These are phyloP conservation scores for Epichloe coenophiala DNA, from an alignment of 2,329 filamentous ascomycete species.

Conservation along the genomic window DNA sequence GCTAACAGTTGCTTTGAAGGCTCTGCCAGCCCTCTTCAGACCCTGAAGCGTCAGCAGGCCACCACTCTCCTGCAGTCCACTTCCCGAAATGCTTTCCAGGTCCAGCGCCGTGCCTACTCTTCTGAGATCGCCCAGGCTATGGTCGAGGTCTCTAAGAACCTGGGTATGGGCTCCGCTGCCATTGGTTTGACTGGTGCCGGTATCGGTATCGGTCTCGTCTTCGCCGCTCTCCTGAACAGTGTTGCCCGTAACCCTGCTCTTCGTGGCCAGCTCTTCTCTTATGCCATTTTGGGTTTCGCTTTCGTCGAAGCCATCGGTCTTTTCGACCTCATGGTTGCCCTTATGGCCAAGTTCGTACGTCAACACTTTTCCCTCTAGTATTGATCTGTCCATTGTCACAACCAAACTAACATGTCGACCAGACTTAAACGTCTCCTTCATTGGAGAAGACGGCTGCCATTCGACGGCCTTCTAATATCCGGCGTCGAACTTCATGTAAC, in stretches of 20 bases:
- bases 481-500: conserved; percentile 15
- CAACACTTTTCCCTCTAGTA: background rate
- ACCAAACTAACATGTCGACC: conserved; percentile 3
- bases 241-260: conserved; percentile 91
- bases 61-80: conserved; percentile 53
- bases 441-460: conserved; percentile 22
- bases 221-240: conserved; percentile 77
- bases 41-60: conserved; percentile 62
- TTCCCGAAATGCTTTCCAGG: conserved; percentile 50
- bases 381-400: background rate
- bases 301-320: conserved; percentile 89
- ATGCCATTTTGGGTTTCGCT: conserved; percentile 90
- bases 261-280: conserved; percentile 90
- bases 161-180: conserved; percentile 79
- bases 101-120: conserved; percentile 64
- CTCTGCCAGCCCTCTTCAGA: conserved; percentile 53
- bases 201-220: conserved; percentile 93
- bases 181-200: conserved; percentile 85
- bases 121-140: conserved; percentile 80
- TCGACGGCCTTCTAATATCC: conserved; percentile 21
- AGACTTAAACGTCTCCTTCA: conserved; percentile 25
- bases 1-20: conserved; percentile 25
- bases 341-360: conserved; percentile 83
- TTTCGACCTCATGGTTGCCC: conserved; percentile 83
- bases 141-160: conserved; percentile 83